Base-by-base conservation (phyloP, 1,139 yeast genomes). In the Dujonia santamariae region DNA sequence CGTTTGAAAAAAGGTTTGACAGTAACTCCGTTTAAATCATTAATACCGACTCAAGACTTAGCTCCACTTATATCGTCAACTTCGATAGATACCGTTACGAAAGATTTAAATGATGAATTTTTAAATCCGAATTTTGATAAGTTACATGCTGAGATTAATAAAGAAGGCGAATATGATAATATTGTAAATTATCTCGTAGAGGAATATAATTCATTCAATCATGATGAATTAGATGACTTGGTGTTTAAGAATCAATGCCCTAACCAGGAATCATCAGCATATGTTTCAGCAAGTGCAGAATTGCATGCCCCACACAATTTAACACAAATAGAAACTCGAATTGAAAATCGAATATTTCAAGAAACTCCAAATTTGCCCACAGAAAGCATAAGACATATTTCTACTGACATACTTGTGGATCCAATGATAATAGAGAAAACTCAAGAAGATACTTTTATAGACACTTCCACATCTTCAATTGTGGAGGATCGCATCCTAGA, bases 31-130 rank as follows among this genome's bases (percentile, higher is more conserved):
- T 38, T 62, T 12, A 38, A 50, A 13, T 62, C 58, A 36, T 43
- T 61, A 12, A 39, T 61, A 11, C 67, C 67, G 6, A 53, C 47
- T 17, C 65, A 59, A 32, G 55, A 48, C 20, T 22, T 59, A 5
- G 55, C 56, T 2, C 53, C 60, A 1, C 38, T 56, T 14, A 37
- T 55, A 22, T 36, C 50, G 1, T 31, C 51, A 4, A 17, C 28
- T 8, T 25, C 31, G 14, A 19, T 18, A 24, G 34, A 30, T 15
- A 13, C 34, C 5, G 30, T 31, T 12, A 25, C 30, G 8, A 34
- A 41, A 3, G 46, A 38, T 12, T 27, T 40, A 2, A 27, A 33
- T 20, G 26, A 31, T 5, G 35, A 39, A 27, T 34, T 28, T 12
- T 19, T 27, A 7, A 36, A 28, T 17, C 28, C 19, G 4, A 11